Conservation (phyloP, 164 flowering plant species). For the Aristolochia contorta region DNA sequence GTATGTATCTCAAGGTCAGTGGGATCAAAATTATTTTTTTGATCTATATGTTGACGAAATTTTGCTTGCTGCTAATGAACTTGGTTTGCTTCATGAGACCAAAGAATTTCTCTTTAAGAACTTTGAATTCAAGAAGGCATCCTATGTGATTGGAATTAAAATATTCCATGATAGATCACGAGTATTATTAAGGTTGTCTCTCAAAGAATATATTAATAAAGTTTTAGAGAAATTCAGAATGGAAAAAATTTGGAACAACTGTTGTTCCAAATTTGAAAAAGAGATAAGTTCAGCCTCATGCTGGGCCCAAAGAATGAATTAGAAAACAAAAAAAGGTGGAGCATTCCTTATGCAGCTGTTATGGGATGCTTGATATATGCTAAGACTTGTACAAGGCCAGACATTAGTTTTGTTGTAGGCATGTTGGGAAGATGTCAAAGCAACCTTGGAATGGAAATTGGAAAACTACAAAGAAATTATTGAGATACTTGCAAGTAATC, state of each 20-base stretch:
- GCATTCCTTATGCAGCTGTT: slow-evolving; percentile 1
- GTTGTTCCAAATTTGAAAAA: not conserved
- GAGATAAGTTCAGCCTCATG: not conserved
- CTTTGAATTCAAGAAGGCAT: no score
- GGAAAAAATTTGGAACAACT: not conserved
- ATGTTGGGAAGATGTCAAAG: slow-evolving; percentile 2
- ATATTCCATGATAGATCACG: no score
- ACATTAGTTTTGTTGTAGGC: not conserved
- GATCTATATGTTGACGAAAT: no score
- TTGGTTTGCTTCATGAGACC: no score
- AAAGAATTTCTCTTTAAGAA: no score
- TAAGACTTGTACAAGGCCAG: not conserved
- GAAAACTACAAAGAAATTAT: not conserved
- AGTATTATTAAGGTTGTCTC: no score
- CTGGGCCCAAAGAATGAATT: not conserved
- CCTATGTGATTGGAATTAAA: no score
- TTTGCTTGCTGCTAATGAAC: no score
- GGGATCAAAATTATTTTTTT: not conserved
- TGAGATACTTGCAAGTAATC: not conserved
- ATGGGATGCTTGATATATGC: slow-evolving; percentile 3
- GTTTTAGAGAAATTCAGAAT: not conserved
- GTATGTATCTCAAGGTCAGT: not conserved
- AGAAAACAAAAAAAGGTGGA: not conserved
- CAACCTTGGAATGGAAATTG: not conserved
- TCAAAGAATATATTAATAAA: not conserved